phyloP scores from a whole-genome alignment of 208 protist genomes.

The Crithidia mellificae region DNA sequence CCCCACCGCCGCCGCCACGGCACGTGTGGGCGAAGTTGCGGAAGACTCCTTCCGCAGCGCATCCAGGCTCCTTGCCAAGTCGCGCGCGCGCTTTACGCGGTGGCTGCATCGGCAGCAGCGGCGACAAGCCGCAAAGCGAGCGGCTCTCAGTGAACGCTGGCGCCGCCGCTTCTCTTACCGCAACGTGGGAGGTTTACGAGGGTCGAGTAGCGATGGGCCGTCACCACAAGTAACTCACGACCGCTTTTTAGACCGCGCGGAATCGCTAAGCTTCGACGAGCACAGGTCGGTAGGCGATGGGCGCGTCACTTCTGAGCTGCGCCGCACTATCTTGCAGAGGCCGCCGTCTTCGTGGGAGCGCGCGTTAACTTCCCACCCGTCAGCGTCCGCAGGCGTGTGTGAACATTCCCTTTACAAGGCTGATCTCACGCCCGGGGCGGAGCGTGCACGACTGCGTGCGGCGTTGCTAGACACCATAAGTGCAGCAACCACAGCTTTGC shows the following conservation, averaged over 20 bases:
- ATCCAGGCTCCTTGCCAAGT: constrained; percentile 15
- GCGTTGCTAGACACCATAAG: neutral
- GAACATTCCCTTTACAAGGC: neutral
- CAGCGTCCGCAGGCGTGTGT: neutral
- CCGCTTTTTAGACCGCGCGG: too few relatives aligned
- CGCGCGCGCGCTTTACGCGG: constrained; percentile 16
- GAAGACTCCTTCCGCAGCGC: constrained; percentile 21
- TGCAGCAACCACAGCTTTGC: neutral
- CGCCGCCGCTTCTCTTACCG: neutral
- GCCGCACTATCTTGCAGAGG: constrained; percentile 6
- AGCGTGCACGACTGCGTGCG: constrained; percentile 2
- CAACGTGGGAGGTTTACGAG: neutral
- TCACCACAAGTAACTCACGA: too few relatives aligned
- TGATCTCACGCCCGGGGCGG: neutral
- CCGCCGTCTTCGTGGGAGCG: constrained; percentile 46
- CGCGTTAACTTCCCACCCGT: constrained; percentile 10
- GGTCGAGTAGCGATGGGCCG: too few relatives aligned
- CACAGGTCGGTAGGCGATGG: neutral
- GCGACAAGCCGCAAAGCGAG: constrained; percentile 11
- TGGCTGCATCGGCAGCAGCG: constrained; percentile 26
- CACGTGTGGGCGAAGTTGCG: neutral
- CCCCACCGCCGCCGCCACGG: neutral
- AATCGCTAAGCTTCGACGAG: too few relatives aligned
- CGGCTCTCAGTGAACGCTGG: neutral
- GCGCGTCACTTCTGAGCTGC: constrained; percentile 4